Evolutionary conservation across 805 yeast species (phyloP).

Genomic region (Candida odintsovae): DNA sequence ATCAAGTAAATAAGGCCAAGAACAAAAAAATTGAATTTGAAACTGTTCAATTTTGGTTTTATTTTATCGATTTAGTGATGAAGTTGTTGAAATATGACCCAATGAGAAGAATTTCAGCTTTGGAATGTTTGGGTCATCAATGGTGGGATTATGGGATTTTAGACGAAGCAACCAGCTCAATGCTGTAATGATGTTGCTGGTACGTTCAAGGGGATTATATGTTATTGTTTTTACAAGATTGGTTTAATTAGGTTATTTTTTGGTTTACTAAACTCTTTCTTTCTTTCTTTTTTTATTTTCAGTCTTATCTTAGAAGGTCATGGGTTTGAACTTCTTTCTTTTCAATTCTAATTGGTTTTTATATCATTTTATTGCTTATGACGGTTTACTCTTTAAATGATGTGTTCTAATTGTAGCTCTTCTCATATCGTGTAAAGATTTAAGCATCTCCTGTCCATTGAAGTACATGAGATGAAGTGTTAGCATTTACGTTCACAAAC

Average conservation of each 20-base stretch:
- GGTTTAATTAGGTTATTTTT: not conserved
- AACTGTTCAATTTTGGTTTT: constrained; percentile 77
- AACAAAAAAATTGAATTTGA: constrained; percentile 43
- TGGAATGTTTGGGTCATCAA: constrained; percentile 71
- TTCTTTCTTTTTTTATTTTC: too few species aligned
- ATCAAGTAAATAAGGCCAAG: constrained; percentile 18
- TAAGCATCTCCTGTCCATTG: too few species aligned
- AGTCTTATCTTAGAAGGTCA: too few species aligned
- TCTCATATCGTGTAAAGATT: too few species aligned
- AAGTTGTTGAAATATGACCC: constrained; percentile 71
- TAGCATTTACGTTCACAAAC: too few species aligned
- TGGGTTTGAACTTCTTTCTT: not conserved
- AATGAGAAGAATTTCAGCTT: constrained; percentile 62
- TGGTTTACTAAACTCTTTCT: too few species aligned
- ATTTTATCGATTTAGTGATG: constrained; percentile 64
- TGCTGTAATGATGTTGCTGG: constrained; percentile 5
- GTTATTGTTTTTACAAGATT: not conserved
- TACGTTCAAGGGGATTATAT: not conserved
- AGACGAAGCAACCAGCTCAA: constrained; percentile 39
- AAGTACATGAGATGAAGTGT: too few species aligned
- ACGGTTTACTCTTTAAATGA: too few species aligned
- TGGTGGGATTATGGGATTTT: constrained; percentile 67
- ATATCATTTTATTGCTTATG: too few species aligned
- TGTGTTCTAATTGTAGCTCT: too few species aligned
- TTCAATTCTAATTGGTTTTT: not conserved